These are phyloP conservation scores for Saccharomycopsis oosterbeekiorum DNA, from an alignment of 805 yeast species.

Conservation along the genomic window DNA sequence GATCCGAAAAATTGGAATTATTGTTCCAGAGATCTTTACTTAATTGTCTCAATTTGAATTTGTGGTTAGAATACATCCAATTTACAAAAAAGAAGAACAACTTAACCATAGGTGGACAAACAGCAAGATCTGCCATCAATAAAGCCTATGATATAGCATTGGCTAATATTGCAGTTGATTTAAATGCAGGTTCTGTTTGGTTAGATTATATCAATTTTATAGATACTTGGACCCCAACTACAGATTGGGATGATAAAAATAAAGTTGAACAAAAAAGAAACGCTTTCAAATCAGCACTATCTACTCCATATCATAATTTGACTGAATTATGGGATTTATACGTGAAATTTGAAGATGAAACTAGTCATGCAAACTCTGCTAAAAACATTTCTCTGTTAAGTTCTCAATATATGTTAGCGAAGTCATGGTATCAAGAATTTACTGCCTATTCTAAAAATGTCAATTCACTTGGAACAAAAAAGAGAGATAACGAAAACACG, in stretches of 20 bases:
- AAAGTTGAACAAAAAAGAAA: constrained; percentile 68
- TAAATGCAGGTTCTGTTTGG: constrained; percentile 66
- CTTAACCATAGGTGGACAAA: constrained; percentile 72
- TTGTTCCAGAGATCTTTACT: constrained; percentile 58
- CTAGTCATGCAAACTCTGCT: constrained; percentile 68
- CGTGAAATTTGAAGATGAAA: constrained; percentile 72
- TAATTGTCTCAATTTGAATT: constrained; percentile 48
- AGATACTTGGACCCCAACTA: constrained; percentile 66
- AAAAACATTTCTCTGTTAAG: constrained; percentile 77
- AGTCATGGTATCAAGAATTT: constrained; percentile 69
- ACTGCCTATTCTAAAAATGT: constrained; percentile 45
- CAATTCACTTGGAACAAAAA: constrained; percentile 18
- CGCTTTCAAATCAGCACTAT: constrained; percentile 56
- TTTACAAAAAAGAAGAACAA: constrained; percentile 61
- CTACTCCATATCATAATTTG: constrained; percentile 66
- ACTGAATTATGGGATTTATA: constrained; percentile 77
- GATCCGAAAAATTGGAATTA: constrained; percentile 47
- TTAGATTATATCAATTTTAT: constrained; percentile 71
- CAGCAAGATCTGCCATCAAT: constrained; percentile 59
- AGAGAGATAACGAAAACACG: constrained; percentile 21
- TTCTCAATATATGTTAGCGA: constrained; percentile 77
- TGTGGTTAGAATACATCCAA: constrained; percentile 71
- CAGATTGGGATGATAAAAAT: constrained; percentile 78
- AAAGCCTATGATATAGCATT: constrained; percentile 81
- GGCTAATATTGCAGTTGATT: constrained; percentile 69